These are phyloP conservation scores for Nakaseomyces sp. DNA, from an alignment of 1,139 yeast species.

Conservation along the genomic window DNA sequence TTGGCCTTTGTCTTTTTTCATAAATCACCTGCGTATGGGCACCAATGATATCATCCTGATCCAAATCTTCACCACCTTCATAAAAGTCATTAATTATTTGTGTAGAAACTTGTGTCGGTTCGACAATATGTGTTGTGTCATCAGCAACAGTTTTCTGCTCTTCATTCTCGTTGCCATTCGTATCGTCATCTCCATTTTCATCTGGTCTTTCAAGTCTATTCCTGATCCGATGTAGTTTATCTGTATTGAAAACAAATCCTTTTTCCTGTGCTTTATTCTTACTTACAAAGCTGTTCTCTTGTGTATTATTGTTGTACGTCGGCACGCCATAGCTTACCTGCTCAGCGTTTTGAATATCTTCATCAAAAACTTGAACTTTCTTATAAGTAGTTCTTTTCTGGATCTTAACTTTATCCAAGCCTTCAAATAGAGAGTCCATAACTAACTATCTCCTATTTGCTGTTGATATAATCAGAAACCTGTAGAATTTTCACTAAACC, in stretches of 20 bases:
- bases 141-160: background rate
- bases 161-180: slow-evolving; percentile 6
- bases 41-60: slow-evolving; percentile 9
- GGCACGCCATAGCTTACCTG: slow-evolving; percentile 2
- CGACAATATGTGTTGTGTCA: background rate
- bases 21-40: background rate
- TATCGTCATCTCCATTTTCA: slow-evolving; percentile 8
- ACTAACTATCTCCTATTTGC: too few species aligned
- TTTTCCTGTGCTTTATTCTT: slow-evolving; percentile 8
- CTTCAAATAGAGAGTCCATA: slow-evolving; percentile 24
- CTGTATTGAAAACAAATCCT: slow-evolving; percentile 21
- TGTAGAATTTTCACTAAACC: too few species aligned
- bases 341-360: background rate
- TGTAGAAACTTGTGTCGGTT: slow-evolving; percentile 8
- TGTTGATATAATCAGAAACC: too few species aligned
- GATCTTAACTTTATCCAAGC: slow-evolving; percentile 10
- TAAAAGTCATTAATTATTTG: slow-evolving; percentile 20
- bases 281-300: background rate
- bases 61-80: slow-evolving; percentile 23
- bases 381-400: slow-evolving; percentile 25
- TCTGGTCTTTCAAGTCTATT: slow-evolving; percentile 15
- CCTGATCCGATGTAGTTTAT: slow-evolving; percentile 17
- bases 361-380: slow-evolving; percentile 11
- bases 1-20: background rate
- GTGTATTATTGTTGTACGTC: background rate